Evolutionary conservation across 2,329 filamentous ascomycete genomes (phyloP), one percentile per base, ranked within the genome.

Genomic region (Ceratocystis colombiana): DNA sequence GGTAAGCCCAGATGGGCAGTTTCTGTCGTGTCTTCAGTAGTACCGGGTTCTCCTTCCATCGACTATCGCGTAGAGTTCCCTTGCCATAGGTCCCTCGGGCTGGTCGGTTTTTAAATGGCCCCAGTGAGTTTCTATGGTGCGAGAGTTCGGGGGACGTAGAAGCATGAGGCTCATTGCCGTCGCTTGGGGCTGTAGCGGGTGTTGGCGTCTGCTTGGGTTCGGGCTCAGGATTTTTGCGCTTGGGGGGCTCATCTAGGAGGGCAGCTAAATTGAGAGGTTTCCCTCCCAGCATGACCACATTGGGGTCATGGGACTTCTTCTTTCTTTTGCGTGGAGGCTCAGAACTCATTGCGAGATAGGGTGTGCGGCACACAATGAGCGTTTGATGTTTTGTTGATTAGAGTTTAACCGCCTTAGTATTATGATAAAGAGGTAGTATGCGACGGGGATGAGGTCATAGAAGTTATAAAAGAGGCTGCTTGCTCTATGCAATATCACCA

Each of bases 1-100:
- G 84, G 69, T 91, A 83, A 3, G 82, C 77, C 84, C 89, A 96
- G 70, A 96, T 93, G 0, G 92, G 92, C 2, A 96, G 80, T 15
- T 84, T 79, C 72, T 88, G 84, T 25, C 90, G 83, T 5, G 79
- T 76, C 62, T 77, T 75, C 28, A 79, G 72, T 6, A 77, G 70
- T 1, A 69, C 70, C 1, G 72, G 69, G 48, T 78, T 75, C 46
- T 74, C 74, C 28, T 62, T 70, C 44, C 67, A 69, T 17, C 63
- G 57, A 1, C 28, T 59, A 15, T 65, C 45, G 46, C 55, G 61
- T 41, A 12, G 64, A 5, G 55, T 55, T 15, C 53, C 30, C 12
- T 61, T 64, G 62, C 46, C 45, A 6, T 57, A 61, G 33, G 10
- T 44, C 17, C 44, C 44, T 20, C 57, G 57, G 41, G 22, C 45